phyloP scores from a whole-genome alignment of 192 early-diverging fungal genomes.

The Obelidium mucronatum region DNA sequence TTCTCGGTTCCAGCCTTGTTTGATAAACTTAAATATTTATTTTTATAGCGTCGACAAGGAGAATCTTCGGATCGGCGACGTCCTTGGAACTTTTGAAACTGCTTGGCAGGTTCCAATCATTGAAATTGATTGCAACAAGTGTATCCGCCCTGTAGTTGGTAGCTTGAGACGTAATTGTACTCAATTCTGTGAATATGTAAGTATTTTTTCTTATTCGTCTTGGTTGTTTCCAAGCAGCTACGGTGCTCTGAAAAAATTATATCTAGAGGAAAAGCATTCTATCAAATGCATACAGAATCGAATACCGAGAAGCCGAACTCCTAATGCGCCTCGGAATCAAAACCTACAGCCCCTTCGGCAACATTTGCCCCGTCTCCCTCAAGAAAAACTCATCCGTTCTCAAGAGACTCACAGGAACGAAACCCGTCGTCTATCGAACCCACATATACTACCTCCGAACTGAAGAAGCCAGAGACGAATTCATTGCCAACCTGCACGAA shows the following conservation, averaged over 20 bases:
- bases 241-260: no score
- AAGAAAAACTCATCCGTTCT: slow-evolving; percentile 31
- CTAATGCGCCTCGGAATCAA: slow-evolving; percentile 53
- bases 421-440: slow-evolving; percentile 51
- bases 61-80: slow-evolving; percentile 39
- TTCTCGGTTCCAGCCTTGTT: background rate
- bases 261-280: slow-evolving; percentile 50
- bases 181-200: slow-evolving; percentile 50
- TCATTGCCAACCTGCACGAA: slow-evolving; percentile 40
- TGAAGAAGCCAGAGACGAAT: slow-evolving; percentile 41
- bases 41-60: slow-evolving; percentile 48
- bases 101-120: slow-evolving; percentile 43
- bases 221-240: no score
- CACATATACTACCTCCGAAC: slow-evolving; percentile 51
- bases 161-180: slow-evolving; percentile 35
- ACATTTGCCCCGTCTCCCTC: slow-evolving; percentile 56
- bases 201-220: slow-evolving; percentile 5
- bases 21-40: no score
- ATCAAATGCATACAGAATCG: slow-evolving; percentile 39
- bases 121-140: slow-evolving; percentile 47
- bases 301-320: slow-evolving; percentile 40
- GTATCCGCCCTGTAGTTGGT: slow-evolving; percentile 45
- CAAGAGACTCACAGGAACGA: slow-evolving; percentile 36
- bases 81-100: slow-evolving; percentile 37
- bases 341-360: slow-evolving; percentile 49